phyloP scores from a whole-genome alignment of 2,329 filamentous ascomycete genomes.

The Myriosclerotinia scirpicola region DNA sequence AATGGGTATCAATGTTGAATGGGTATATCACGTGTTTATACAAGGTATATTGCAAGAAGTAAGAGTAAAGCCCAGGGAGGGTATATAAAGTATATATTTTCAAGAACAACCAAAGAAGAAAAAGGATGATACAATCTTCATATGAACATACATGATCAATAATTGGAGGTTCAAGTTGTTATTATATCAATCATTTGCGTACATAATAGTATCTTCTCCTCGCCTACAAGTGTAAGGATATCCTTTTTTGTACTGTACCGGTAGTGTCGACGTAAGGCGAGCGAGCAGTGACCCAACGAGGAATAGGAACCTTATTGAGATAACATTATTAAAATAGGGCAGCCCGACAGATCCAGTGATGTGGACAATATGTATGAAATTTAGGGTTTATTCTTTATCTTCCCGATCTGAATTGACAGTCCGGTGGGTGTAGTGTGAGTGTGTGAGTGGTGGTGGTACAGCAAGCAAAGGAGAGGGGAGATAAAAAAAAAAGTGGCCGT shows the following conservation, averaged over 20 bases:
- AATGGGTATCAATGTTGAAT: neutral
- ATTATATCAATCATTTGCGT: constrained; percentile 10
- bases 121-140: neutral
- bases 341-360: neutral
- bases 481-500: neutral
- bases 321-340: neutral
- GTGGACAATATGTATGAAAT: neutral
- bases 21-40: constrained; percentile 1
- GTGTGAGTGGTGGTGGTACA: neutral
- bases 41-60: neutral
- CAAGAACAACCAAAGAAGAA: neutral
- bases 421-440: too few species aligned
- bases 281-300: constrained; percentile 11
- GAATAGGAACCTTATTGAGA: constrained; percentile 5
- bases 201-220: constrained; percentile 14
- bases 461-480: neutral
- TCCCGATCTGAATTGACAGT: neutral
- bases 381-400: constrained; percentile 10
- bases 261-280: neutral
- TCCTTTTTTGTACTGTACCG: constrained; percentile 14
- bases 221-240: constrained; percentile 14
- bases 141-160: neutral
- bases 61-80: neutral
- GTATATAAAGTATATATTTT: neutral
- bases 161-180: neutral